Conservation (phyloP, 257 asterid genomes). For the Forsythia suspensa region DNA sequence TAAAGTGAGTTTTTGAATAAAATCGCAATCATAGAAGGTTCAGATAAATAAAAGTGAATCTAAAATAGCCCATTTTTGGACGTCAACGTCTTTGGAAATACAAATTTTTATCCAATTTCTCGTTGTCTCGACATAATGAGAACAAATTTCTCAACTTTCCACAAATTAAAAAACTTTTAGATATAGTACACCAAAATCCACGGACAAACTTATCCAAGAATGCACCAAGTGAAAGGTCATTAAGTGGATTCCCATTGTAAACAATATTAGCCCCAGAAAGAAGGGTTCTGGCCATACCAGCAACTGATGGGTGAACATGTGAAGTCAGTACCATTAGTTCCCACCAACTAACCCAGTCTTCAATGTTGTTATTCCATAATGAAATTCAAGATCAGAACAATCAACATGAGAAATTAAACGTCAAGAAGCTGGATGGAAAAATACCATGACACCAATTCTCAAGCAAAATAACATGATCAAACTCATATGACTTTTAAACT, state of each 20-base stretch:
- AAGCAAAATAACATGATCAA: too few species aligned
- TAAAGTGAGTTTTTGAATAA: neutral
- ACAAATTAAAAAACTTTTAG: neutral
- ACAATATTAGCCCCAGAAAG: constrained; percentile 86
- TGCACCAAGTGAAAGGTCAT: constrained; percentile 73
- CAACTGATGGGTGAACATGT: constrained; percentile 92
- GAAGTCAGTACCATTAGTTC: constrained; percentile 76
- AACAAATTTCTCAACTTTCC: neutral
- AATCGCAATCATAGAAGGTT: neutral
- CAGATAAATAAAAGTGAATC: constrained; percentile 16
- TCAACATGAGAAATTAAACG: neutral
- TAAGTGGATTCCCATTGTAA: constrained; percentile 82
- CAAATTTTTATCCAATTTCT: constrained; percentile 5
- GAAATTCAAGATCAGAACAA: constrained; percentile 11
- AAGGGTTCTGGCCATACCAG: constrained; percentile 89
- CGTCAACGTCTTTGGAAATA: constrained; percentile 11
- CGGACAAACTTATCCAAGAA: constrained; percentile 74
- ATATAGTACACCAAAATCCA: neutral
- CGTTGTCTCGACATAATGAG: neutral
- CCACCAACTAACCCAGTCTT: constrained; percentile 91
- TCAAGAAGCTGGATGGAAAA: too few species aligned
- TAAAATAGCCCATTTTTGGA: neutral
- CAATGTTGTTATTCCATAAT: constrained; percentile 59
- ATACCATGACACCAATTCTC: too few species aligned
- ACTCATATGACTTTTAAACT: too few species aligned